Evolutionary conservation across 768 basidiomycete genomes (phyloP).

Genomic region (Lactifluus echinatus): DNA sequence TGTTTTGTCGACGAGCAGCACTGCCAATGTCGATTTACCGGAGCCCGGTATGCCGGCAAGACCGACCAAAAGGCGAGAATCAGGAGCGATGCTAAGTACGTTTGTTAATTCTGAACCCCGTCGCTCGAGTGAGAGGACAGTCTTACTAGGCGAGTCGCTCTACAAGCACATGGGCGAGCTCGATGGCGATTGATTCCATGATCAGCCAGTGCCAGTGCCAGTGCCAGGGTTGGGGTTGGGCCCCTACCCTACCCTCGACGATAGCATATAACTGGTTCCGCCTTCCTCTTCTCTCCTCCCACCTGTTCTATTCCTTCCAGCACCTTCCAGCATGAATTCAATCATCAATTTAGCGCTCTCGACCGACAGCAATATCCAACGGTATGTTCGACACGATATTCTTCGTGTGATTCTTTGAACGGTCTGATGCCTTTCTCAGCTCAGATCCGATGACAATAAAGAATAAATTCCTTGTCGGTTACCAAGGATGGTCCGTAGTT

Average conservation of each 20-base stretch:
- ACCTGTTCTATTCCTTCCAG: not conserved
- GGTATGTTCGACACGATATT: conserved; percentile 4
- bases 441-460: conserved; percentile 71
- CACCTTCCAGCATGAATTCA: not conserved
- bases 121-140: not conserved
- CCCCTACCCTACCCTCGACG: too few relatives aligned
- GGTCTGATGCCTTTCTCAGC: conserved; percentile 28
- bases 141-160: conserved; percentile 5
- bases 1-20: conserved; percentile 42
- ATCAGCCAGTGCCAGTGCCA: too few relatives aligned
- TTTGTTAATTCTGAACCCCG: not conserved
- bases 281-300: not conserved
- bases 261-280: too few relatives aligned
- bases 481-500: conserved; percentile 68
- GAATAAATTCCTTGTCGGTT: conserved; percentile 77
- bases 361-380: conserved; percentile 12
- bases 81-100: conserved; percentile 22
- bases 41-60: conserved; percentile 77
- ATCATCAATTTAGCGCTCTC: conserved; percentile 14
- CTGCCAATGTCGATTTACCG: conserved; percentile 76
- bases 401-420: too few relatives aligned
- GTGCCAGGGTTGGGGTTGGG: too few relatives aligned
- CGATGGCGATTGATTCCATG: not conserved
- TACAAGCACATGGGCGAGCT: not conserved
- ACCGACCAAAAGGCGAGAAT: conserved; percentile 54